These are phyloP conservation scores for Pachyrhizus erosus DNA, from an alignment of 306 rosid species.

Conservation along the genomic window DNA sequence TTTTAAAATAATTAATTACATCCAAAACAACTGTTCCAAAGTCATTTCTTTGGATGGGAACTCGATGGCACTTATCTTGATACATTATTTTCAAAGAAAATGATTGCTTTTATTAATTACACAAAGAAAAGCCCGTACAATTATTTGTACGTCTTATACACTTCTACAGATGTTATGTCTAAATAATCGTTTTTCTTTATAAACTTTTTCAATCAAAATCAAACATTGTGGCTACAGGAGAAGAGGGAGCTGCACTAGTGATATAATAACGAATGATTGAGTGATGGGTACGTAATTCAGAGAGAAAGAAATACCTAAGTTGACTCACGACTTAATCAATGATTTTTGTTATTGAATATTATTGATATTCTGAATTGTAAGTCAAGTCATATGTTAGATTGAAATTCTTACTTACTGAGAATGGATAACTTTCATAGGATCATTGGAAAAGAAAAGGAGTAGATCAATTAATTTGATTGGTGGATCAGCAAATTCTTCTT, in stretches of 20 bases:
- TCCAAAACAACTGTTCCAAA: not conserved
- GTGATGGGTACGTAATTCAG: not conserved
- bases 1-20: too few relatives aligned
- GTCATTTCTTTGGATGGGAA: too few relatives aligned
- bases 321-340: conserved; percentile 1
- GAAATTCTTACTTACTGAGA: not conserved
- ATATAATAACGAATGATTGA: not conserved
- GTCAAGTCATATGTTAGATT: conserved; percentile 19
- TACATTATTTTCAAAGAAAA: not conserved
- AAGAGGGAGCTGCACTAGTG: not conserved
- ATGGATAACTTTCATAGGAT: not conserved
- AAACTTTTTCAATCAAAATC: not conserved
- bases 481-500: not conserved
- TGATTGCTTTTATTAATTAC: not conserved
- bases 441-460: not conserved
- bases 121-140: not conserved
- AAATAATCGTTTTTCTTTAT: not conserved
- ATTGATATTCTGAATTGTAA: not conserved
- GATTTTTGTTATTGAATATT: not conserved
- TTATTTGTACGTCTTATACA: not conserved
- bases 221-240: not conserved
- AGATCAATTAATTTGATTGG: not conserved
- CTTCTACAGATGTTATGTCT: not conserved
- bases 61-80: not conserved
- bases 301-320: not conserved